Evolutionary conservation across 1,284 basidiomycete species (phyloP), one percentile per base, ranked within the genome.

Genomic region (Pseudozyma pruni): DNA sequence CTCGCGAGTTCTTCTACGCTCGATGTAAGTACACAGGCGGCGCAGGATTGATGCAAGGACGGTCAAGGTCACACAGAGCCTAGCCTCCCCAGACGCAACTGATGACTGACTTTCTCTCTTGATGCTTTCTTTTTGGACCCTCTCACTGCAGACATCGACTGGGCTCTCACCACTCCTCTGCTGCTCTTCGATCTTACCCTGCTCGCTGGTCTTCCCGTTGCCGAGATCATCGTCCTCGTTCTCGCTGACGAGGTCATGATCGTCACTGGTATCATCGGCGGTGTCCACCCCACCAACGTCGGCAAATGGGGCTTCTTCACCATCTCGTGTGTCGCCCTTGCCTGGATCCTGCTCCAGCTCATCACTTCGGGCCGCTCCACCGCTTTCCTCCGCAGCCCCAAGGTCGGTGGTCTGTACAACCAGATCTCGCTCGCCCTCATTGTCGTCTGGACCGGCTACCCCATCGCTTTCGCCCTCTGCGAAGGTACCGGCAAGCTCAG

Each of bases 241-340:
- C 39, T 74, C 35, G 75, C 67, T 33, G 75, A 76, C 53, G 52
- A 67, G 23, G 33, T 75, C 50, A 76, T 76, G 75, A 75, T 76
- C 33, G 60, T 69, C 37, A 76, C 75, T 2, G 75, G 75, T 50
- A 53, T 73, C 47, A 61, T 76, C 20, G 73, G 64, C 17, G 75
- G 69, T n/a, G 55, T 73, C 31, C 75, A 76, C 62, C 75, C 75
- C 5, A 49, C 52, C 67, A 67, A 72, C 56, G 53, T 48, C 9
- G 70, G 63, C 70, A 66, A 73, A 37, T 76, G 75, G 75, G 73
- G 72, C 31, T 72, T 76, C 58, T 76, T 68, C 55, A 58, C 69
- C 56, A 55, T 76, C 56, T 73, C 69, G 37, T 64, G 60, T 48
- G 25, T 59, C 44, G 72, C 75, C 13, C 63, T 75, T 32, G 57